Conservation (phyloP, 306 rosid species). For the Cicer judaicum region DNA sequence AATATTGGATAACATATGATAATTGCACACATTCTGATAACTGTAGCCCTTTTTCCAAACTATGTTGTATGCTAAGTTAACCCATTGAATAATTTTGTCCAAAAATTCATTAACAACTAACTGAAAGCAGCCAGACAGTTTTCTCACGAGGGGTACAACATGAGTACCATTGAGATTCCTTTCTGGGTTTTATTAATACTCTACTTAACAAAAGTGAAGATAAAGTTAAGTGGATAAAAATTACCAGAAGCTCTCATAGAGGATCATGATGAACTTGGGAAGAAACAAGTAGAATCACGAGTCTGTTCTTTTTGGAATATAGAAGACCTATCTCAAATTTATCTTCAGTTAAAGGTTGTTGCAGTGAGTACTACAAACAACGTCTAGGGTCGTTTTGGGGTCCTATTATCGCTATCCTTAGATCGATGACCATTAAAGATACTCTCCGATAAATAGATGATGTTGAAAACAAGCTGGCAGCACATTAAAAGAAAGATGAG, state of each 20-base stretch:
- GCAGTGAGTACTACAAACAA: conserved; percentile 4
- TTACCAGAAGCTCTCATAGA: conserved; percentile 17
- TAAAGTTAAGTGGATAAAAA: conserved; percentile 43
- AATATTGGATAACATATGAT: no score
- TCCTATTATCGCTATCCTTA: background rate
- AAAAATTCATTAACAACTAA: no score
- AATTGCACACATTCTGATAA: no score
- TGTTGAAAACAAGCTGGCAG: background rate
- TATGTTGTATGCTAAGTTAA: no score
- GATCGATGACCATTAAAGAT: background rate
- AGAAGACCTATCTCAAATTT: background rate
- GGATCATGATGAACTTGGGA: conserved; percentile 25
- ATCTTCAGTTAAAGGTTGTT: background rate
- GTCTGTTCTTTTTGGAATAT: conserved; percentile 28
- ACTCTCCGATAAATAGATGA: background rate
- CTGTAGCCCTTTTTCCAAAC: no score
- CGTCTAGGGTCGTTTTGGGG: background rate
- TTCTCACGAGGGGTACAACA: background rate
- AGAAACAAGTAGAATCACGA: background rate
- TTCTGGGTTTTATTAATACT: background rate
- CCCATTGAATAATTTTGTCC: no score
- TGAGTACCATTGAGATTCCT: background rate
- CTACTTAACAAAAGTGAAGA: background rate
- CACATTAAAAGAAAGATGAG: background rate
- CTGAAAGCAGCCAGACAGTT: no score